A percentile compares a stretch with the other conserved stretches of the same genome.
Evolutionary conservation across 768 basidiomycete genomes (phyloP).

Genomic region (Tricholomella constricta): DNA sequence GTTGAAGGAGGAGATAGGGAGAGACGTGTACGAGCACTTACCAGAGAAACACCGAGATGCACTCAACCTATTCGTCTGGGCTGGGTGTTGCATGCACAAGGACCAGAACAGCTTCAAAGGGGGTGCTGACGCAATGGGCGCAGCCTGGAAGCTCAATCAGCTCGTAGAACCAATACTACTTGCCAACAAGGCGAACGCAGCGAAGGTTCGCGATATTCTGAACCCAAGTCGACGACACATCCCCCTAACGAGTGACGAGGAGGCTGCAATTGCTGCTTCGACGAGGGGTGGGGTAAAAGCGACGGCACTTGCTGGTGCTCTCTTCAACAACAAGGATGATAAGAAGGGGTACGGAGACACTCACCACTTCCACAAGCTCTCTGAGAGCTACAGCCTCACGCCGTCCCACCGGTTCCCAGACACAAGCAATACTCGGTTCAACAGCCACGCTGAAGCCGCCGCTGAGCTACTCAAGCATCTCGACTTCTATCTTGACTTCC

Average conservation of each 20-base stretch:
- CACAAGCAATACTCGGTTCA: conserved; percentile 20
- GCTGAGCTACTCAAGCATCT: conserved; percentile 25
- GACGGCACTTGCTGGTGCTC: conserved; percentile 26
- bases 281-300: conserved; percentile 25
- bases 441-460: conserved; percentile 24
- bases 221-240: background rate
- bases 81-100: conserved; percentile 42
- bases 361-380: conserved; percentile 4
- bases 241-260: background rate
- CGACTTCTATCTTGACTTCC: conserved; percentile 22
- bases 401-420: too few species aligned
- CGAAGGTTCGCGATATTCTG: background rate
- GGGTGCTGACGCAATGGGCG: conserved; percentile 29
- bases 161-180: conserved; percentile 26
- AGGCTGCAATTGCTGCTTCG: conserved; percentile 8
- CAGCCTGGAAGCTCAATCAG: conserved; percentile 25
- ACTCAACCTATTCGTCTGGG: conserved; percentile 35
- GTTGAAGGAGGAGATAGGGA: conserved; percentile 22
- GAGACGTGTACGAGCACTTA: conserved; percentile 21
- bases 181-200: conserved; percentile 30
- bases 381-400: too few species aligned
- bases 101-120: conserved; percentile 36
- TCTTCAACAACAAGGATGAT: conserved; percentile 38
- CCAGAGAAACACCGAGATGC: conserved; percentile 12
- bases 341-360: conserved; percentile 37